A percentile compares a stretch with the other conserved stretches of the same genome.
Conservation (phyloP, 2,329 filamentous ascomycete genomes). For the Penicillium decumbens region DNA sequence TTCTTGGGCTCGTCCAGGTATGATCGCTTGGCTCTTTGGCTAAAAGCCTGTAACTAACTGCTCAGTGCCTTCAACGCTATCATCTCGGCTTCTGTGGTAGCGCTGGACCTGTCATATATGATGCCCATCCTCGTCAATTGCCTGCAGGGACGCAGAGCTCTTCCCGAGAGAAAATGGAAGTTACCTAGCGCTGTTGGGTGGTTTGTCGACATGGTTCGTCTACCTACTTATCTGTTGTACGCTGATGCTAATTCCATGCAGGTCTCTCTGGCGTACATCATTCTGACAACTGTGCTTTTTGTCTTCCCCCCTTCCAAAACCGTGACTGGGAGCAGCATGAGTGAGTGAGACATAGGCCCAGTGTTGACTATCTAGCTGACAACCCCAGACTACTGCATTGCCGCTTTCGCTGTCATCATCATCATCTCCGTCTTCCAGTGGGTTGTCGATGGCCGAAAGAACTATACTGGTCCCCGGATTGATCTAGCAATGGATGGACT, state of each 20-base stretch:
- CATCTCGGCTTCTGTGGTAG: constrained; percentile 65
- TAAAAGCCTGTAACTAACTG: neutral
- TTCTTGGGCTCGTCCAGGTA: constrained; percentile 57
- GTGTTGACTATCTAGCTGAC: neutral
- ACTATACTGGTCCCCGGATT: constrained; percentile 53
- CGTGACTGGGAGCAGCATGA: constrained; percentile 65
- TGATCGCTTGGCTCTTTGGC: constrained; percentile 2
- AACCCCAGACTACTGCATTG: constrained; percentile 38
- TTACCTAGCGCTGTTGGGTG: constrained; percentile 54
- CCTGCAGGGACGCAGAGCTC: constrained; percentile 58
- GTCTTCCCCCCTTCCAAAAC: constrained; percentile 65
- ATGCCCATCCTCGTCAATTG: constrained; percentile 68
- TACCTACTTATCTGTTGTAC: neutral
- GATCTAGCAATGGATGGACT: constrained; percentile 29
- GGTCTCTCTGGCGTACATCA: constrained; percentile 57
- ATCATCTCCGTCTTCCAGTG: constrained; percentile 55
- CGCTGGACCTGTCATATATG: constrained; percentile 66
- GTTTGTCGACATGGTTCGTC: constrained; percentile 52
- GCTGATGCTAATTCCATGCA: constrained; percentile 24
- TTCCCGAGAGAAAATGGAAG: constrained; percentile 58
- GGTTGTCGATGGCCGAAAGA: constrained; percentile 57
- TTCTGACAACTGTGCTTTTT: constrained; percentile 67
- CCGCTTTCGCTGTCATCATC: constrained; percentile 55
- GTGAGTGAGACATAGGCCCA: constrained; percentile 35
- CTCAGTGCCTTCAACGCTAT: constrained; percentile 65